Evolutionary conservation across 306 rosid genomes (phyloP).

Genomic region (Prunus mongolica): DNA sequence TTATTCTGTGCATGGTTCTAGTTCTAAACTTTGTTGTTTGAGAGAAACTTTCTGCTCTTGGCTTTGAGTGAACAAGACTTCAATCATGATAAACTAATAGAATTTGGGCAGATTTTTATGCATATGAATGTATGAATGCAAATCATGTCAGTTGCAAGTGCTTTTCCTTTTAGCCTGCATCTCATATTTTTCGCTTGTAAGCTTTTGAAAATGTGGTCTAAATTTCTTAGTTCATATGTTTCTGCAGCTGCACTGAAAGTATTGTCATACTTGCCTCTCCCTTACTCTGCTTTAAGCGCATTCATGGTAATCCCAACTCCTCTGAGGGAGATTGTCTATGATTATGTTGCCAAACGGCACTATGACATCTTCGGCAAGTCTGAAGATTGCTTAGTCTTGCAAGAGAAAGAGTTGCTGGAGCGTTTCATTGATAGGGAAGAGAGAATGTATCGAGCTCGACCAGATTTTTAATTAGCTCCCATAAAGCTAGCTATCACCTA

Average conservation of each 20-base stretch:
- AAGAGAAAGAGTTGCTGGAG: constrained; percentile 62
- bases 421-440: constrained; percentile 89
- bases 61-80: not conserved
- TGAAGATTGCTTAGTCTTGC: constrained; percentile 57
- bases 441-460: constrained; percentile 21
- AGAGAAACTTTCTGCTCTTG: not conserved
- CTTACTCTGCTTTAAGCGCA: too few species aligned
- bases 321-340: too few species aligned
- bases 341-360: constrained; percentile 24
- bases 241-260: too few species aligned
- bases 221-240: constrained; percentile 4
- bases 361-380: constrained; percentile 65
- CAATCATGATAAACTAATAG: not conserved
- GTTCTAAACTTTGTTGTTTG: not conserved
- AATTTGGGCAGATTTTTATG: not conserved
- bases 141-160: not conserved
- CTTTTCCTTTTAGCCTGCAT: not conserved
- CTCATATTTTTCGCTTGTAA: not conserved
- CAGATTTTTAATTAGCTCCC: not conserved
- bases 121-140: not conserved
- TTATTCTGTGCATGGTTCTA: not conserved
- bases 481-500: not conserved
- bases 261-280: too few species aligned
- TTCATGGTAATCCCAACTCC: too few species aligned
- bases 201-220: not conserved